Evolutionary conservation across 169 alveolate genomes (phyloP).

Genomic region (Perkinsus olseni): DNA sequence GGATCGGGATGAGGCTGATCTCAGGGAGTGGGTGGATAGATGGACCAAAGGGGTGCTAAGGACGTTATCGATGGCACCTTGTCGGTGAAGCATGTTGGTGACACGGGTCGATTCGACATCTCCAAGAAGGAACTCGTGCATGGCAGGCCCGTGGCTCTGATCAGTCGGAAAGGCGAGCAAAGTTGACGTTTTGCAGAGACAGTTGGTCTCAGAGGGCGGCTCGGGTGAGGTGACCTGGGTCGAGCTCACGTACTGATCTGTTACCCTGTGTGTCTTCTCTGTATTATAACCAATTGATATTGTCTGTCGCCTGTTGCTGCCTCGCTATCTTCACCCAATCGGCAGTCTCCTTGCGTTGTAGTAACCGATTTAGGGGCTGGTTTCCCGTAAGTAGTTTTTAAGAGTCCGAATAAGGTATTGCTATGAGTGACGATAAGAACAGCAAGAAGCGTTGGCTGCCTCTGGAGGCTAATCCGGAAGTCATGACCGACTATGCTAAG

Average conservation of each 20-base stretch:
- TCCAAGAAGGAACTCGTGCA: neutral
- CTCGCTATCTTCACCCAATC: neutral
- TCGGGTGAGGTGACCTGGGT: neutral
- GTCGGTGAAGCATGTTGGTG: neutral
- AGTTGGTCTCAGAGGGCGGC: neutral
- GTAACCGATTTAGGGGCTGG: neutral
- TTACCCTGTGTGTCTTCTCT: neutral
- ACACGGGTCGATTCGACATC: neutral
- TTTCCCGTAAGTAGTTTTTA: too few relatives aligned
- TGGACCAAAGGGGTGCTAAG: neutral
- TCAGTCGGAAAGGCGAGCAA: neutral
- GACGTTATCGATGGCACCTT: neutral
- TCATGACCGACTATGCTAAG: constrained; percentile 39
- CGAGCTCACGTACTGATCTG: neutral
- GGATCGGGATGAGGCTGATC: neutral
- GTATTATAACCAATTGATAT: neutral
- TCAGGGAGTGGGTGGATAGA: neutral
- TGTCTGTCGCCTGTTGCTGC: neutral
- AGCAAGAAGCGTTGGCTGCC: constrained; percentile 49
- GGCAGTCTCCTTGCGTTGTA: neutral
- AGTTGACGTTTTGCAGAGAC: neutral
- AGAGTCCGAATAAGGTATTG: too few relatives aligned
- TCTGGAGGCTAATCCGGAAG: constrained; percentile 63
- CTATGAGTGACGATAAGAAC: neutral
- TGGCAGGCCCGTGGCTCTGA: neutral